Evolutionary conservation across 495 filamentous ascomycete species (phyloP).

Genomic region (Aspergillus cristatus): DNA sequence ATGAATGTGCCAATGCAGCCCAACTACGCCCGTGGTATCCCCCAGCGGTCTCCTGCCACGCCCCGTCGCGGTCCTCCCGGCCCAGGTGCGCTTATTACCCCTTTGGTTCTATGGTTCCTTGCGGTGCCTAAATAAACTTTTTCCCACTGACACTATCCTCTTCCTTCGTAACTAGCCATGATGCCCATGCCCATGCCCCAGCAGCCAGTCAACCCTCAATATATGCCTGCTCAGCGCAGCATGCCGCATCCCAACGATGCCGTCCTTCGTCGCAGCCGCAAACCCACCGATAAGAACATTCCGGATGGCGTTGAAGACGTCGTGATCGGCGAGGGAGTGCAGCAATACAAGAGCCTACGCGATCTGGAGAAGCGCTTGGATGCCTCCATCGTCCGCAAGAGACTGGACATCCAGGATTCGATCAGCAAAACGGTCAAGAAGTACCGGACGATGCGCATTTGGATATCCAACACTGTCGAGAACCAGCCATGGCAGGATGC

Average conservation of each 20-base stretch:
- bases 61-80: conserved; percentile 33
- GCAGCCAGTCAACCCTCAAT: conserved; percentile 32
- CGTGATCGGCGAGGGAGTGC: conserved; percentile 69
- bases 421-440: conserved; percentile 72
- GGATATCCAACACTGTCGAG: conserved; percentile 93
- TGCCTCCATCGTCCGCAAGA: conserved; percentile 89
- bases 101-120: not conserved
- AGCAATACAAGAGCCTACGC: conserved; percentile 71
- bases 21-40: conserved; percentile 35
- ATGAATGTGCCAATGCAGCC: conserved; percentile 40
- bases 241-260: conserved; percentile 33
- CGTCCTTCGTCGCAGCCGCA: conserved; percentile 68
- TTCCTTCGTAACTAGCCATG: conserved; percentile 12
- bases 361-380: conserved; percentile 86
- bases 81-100: conserved; percentile 26
- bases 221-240: conserved; percentile 32
- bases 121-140: not conserved
- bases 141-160: conserved; percentile 3
- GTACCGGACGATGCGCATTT: conserved; percentile 79
- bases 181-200: conserved; percentile 34
- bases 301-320: conserved; percentile 80
- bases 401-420: conserved; percentile 80
- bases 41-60: conserved; percentile 39
- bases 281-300: conserved; percentile 89
- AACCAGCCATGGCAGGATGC: conserved; percentile 86